Percentiles rank a stretch among this genome's conserved stretches.
Conservation (phyloP, 2,329 filamentous ascomycete species). For the Aurifilum marmelostoma region DNA sequence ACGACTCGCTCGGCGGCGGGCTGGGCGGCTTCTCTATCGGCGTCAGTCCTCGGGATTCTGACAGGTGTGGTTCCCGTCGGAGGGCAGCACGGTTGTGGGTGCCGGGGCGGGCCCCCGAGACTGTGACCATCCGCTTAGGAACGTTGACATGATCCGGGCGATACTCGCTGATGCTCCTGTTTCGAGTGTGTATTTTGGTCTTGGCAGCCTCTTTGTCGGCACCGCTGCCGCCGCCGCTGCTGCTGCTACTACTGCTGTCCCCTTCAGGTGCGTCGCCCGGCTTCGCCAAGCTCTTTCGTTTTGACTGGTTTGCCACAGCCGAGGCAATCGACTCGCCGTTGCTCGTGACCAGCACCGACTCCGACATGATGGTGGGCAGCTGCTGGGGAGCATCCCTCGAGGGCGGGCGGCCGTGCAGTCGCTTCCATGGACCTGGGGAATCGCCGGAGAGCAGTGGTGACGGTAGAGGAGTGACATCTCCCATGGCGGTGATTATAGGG, state of each 20-base stretch:
- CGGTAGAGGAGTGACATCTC: constrained; percentile 77
- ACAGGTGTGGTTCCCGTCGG: constrained; percentile 80
- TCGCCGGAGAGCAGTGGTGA: constrained; percentile 71
- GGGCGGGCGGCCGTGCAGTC: constrained; percentile 50
- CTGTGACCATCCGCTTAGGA: constrained; percentile 72
- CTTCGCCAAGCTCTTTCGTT: constrained; percentile 49
- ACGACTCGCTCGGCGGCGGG: constrained; percentile 79
- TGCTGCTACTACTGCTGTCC: constrained; percentile 7
- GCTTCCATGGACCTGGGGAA: constrained; percentile 69
- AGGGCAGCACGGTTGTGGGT: constrained; percentile 51
- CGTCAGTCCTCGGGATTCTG: constrained; percentile 74
- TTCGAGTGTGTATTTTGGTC: constrained; percentile 60
- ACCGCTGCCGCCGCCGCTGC: constrained; percentile 28
- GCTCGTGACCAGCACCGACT: constrained; percentile 53
- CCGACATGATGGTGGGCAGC: constrained; percentile 41
- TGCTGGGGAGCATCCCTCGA: constrained; percentile 49
- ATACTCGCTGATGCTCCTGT: constrained; percentile 89
- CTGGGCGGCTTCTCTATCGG: constrained; percentile 70
- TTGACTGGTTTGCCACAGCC: constrained; percentile 55
- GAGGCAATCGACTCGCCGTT: constrained; percentile 57
- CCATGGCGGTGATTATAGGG: constrained; percentile 74
- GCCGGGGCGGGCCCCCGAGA: constrained; percentile 64
- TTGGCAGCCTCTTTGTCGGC: constrained; percentile 29
- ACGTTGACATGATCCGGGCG: constrained; percentile 71
- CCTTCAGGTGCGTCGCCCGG: constrained; percentile 16